Conservation (phyloP, 345 rosid species). For the Cochlearia excelsa region DNA sequence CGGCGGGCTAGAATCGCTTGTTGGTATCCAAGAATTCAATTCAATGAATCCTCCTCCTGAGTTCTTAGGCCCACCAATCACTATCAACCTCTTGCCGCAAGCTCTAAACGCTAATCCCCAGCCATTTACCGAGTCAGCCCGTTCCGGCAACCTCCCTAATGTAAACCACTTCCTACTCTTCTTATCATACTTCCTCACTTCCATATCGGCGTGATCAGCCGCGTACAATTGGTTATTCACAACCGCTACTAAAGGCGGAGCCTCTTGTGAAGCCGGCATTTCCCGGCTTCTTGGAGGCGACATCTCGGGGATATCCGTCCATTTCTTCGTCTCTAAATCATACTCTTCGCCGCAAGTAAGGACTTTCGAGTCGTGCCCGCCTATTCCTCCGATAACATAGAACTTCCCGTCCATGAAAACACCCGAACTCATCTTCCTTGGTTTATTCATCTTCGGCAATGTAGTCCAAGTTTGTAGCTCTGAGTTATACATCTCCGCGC, state of each 20-base stretch:
- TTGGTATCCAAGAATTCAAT: slow-evolving; percentile 75
- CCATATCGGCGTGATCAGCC: slow-evolving; percentile 52
- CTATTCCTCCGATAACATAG: slow-evolving; percentile 56
- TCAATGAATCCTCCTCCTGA: slow-evolving; percentile 54
- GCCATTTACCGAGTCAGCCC: slow-evolving; percentile 55
- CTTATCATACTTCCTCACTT: slow-evolving; percentile 63
- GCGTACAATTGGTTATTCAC: slow-evolving; percentile 68
- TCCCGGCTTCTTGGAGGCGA: slow-evolving; percentile 48
- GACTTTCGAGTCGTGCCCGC: slow-evolving; percentile 25
- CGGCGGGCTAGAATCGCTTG: slow-evolving; percentile 47
- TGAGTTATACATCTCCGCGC: slow-evolving; percentile 64
- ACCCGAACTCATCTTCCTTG: slow-evolving; percentile 75
- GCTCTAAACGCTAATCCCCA: slow-evolving; percentile 92
- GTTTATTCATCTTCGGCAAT: slow-evolving; percentile 62
- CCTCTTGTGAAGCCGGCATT: slow-evolving; percentile 37
- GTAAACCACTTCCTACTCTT: slow-evolving; percentile 57
- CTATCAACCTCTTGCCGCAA: slow-evolving; percentile 63
- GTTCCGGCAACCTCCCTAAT: slow-evolving; percentile 58
- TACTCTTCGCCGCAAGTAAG: slow-evolving; percentile 65
- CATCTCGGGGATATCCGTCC: slow-evolving; percentile 68
- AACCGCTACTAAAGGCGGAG: slow-evolving; percentile 82
- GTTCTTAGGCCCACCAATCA: slow-evolving; percentile 58
- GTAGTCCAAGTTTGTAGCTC: slow-evolving; percentile 51
- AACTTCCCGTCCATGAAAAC: slow-evolving; percentile 72
- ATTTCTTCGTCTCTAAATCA: slow-evolving; percentile 49